Percentiles rank a stretch among this genome's conserved stretches.
Conservation (phyloP, 345 rosid genomes). For the Pistacia integerrima region DNA sequence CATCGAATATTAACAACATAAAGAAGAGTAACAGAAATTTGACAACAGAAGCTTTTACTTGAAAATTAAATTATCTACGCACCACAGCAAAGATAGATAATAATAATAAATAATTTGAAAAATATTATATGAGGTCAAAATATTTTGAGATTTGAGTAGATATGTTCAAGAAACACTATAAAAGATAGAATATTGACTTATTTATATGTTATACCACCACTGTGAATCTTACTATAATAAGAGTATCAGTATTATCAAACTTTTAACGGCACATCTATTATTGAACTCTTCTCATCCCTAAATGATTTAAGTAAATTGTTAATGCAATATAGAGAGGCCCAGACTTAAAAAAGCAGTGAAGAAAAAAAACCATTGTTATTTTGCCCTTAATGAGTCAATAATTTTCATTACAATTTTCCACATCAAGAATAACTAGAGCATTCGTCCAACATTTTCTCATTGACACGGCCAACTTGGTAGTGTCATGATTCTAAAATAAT, state of each 20-base stretch:
- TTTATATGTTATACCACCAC: neutral
- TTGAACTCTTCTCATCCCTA: neutral
- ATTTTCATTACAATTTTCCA: neutral
- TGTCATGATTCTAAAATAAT: neutral
- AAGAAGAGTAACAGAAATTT: neutral
- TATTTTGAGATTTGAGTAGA: neutral
- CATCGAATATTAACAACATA: neutral
- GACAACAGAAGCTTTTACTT: neutral
- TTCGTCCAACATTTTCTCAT: neutral
- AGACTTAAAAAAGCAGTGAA: neutral
- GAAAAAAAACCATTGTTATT: neutral
- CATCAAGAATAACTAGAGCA: neutral
- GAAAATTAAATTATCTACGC: neutral
- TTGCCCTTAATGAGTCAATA: neutral
- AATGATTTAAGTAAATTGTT: neutral
- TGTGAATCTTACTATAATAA: neutral
- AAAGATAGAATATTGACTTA: neutral
- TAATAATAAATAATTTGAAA: neutral
- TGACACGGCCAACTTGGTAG: neutral
- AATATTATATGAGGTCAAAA: slow-evolving; percentile 5
- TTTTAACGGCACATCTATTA: neutral
- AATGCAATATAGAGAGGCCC: neutral
- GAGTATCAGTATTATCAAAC: neutral
- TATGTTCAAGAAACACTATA: neutral
- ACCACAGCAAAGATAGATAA: neutral